Evolutionary conservation across 176 grass and related monocot genomes (phyloP).

Genomic region (Triticum monococcum): DNA sequence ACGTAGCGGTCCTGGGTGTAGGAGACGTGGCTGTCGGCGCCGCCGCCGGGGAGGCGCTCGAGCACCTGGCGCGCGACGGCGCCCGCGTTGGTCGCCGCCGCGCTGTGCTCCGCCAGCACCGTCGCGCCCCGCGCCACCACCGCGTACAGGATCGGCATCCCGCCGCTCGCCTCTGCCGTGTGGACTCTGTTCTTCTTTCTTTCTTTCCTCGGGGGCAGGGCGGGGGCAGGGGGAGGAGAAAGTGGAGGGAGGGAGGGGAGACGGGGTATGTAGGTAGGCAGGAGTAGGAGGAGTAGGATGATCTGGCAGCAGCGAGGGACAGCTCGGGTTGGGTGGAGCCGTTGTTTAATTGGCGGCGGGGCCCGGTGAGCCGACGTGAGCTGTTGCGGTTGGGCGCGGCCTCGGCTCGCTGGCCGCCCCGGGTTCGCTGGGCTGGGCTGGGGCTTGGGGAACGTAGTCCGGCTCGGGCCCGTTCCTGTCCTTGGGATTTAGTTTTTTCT

Average conservation of each 20-base stretch:
- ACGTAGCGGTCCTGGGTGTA: conserved; percentile 94
- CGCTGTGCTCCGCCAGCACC: conserved; percentile 83
- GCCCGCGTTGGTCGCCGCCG: conserved; percentile 68
- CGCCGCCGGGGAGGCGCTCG: conserved; percentile 61
- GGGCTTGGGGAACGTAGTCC: too few relatives aligned
- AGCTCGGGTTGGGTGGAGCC: conserved; percentile 7
- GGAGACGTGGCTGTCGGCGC: conserved; percentile 88
- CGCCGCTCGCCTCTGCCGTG: conserved; percentile 4
- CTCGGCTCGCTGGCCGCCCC: not conserved
- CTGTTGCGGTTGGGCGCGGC: conserved; percentile 12
- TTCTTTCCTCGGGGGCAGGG: not conserved
- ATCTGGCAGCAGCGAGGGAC: conserved; percentile 7
- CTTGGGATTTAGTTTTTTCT: too few relatives aligned
- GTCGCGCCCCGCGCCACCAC: conserved; percentile 82
- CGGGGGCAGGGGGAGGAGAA: too few relatives aligned
- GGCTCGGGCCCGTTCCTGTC: too few relatives aligned
- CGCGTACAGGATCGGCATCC: conserved; percentile 84
- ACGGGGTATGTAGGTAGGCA: not conserved
- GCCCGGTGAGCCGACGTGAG: conserved; percentile 11
- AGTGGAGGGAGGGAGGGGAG: not conserved
- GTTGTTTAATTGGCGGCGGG: conserved; percentile 23
- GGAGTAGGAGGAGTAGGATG: not conserved
- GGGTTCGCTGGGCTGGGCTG: not conserved
- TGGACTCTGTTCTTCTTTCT: not conserved
- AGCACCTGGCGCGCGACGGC: conserved; percentile 90